These are phyloP conservation scores for Apiotrichum porosum DNA, from an alignment of 1,284 basidiomycete genomes.

Conservation along the genomic window DNA sequence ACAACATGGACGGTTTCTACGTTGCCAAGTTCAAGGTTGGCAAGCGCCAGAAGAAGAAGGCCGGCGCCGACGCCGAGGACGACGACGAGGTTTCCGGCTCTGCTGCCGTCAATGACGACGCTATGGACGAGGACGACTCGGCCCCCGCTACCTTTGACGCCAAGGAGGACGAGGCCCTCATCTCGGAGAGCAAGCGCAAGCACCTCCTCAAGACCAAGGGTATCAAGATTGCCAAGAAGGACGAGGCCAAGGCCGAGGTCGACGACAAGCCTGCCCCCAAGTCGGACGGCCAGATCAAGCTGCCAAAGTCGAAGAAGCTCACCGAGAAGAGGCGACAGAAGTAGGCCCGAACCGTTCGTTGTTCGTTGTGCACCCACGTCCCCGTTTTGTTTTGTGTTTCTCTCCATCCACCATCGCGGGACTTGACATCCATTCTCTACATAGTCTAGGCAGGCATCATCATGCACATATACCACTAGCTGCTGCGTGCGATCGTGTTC, in stretches of 20 bases:
- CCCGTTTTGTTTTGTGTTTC: background rate
- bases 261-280: background rate
- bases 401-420: no score
- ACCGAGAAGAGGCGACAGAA: slow-evolving; percentile 29
- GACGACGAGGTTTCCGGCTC: slow-evolving; percentile 32
- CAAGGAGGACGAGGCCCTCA: slow-evolving; percentile 45
- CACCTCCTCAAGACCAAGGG: slow-evolving; percentile 51
- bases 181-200: slow-evolving; percentile 48
- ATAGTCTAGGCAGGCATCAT: slow-evolving; percentile 6
- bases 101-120: slow-evolving; percentile 14
- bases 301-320: slow-evolving; percentile 37
- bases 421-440: slow-evolving; percentile 2
- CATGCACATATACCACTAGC: slow-evolving; percentile 5
- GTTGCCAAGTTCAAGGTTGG: slow-evolving; percentile 97
- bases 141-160: slow-evolving; percentile 42
- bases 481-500: slow-evolving; percentile 3
- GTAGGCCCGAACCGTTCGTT: background rate
- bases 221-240: slow-evolving; percentile 45
- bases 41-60: slow-evolving; percentile 59
- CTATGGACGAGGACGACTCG: slow-evolving; percentile 11
- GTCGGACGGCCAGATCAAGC: slow-evolving; percentile 16
- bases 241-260: slow-evolving; percentile 27
- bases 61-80: slow-evolving; percentile 47
- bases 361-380: background rate
- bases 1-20: slow-evolving; percentile 89